A percentile compares a stretch with the other conserved stretches of the same genome.
Conservation (phyloP, 2,329 filamentous ascomycete genomes). For the Seiridium unicorne region DNA sequence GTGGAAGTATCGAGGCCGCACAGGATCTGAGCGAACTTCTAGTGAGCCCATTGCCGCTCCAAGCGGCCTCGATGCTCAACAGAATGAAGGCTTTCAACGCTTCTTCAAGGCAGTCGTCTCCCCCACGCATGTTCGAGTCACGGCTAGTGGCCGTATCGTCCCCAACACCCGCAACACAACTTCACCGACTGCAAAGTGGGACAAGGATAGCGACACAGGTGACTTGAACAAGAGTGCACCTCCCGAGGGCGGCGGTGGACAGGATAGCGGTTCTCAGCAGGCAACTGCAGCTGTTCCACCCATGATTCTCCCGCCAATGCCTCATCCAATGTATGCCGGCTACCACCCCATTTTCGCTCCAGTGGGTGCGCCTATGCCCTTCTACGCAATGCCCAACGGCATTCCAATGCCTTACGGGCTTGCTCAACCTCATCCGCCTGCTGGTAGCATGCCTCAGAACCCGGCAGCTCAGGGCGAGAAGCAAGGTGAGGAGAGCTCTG, state of each 20-base stretch:
- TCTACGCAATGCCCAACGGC: constrained; percentile 22
- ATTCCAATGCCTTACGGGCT: constrained; percentile 14
- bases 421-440: background rate
- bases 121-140: constrained; percentile 65
- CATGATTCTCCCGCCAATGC: constrained; percentile 15
- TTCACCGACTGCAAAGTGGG: constrained; percentile 52
- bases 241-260: constrained; percentile 4
- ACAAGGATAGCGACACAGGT: constrained; percentile 31
- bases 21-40: constrained; percentile 38
- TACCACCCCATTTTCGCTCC: constrained; percentile 20
- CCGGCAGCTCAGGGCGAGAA: constrained; percentile 12
- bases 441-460: constrained; percentile 11
- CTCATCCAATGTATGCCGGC: constrained; percentile 15
- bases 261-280: constrained; percentile 1
- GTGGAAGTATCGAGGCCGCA: constrained; percentile 45
- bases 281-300: background rate
- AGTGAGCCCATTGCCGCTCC: constrained; percentile 54
- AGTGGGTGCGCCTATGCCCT: constrained; percentile 25
- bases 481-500: constrained; percentile 4
- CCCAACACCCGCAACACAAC: constrained; percentile 57
- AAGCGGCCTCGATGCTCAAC: constrained; percentile 50
- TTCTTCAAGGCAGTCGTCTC: constrained; percentile 70
- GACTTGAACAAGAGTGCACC: constrained; percentile 22
- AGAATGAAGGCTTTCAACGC: constrained; percentile 63
- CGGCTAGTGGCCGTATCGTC: constrained; percentile 65